phyloP scores from a whole-genome alignment of 164 flowering plant species.

The Tetracentron sinense region DNA sequence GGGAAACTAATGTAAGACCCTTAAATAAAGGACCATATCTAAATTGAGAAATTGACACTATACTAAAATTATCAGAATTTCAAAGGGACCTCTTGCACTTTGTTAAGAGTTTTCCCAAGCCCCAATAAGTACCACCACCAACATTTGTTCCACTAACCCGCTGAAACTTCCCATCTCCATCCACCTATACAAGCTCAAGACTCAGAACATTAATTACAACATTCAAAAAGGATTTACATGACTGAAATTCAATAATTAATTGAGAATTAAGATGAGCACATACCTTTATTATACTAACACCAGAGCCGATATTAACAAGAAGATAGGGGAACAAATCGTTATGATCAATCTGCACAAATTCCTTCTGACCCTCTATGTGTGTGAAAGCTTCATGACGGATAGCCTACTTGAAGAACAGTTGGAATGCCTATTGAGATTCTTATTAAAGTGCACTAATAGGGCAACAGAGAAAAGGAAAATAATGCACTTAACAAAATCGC shows the following conservation, averaged over 20 bases:
- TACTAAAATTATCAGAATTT: constrained; percentile 4
- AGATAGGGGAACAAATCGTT: constrained; percentile 93
- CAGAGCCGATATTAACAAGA: constrained; percentile 94
- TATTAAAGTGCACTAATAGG: neutral
- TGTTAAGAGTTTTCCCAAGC: constrained; percentile 82
- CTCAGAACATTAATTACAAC: neutral
- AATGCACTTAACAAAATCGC: neutral
- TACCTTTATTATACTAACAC: constrained; percentile 99
- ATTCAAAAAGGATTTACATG: neutral
- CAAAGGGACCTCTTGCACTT: constrained; percentile 78
- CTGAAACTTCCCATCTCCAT: constrained; percentile 89
- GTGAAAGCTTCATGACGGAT: constrained; percentile 99
- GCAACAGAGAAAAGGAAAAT: neutral
- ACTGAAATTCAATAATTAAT: neutral
- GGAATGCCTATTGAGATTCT: neutral
- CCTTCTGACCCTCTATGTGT: constrained; percentile 92
- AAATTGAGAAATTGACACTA: neutral
- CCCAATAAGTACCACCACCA: constrained; percentile 99
- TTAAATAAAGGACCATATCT: neutral
- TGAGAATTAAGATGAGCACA: neutral
- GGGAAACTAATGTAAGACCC: constrained; percentile 4
- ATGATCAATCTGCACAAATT: constrained; percentile 93
- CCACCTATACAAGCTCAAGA: constrained; percentile 56
- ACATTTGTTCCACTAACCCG: constrained; percentile 98
- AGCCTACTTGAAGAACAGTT: constrained; percentile 44